phyloP scores from a whole-genome alignment of 1,284 basidiomycete genomes.

The Cryptococcus sp. region DNA sequence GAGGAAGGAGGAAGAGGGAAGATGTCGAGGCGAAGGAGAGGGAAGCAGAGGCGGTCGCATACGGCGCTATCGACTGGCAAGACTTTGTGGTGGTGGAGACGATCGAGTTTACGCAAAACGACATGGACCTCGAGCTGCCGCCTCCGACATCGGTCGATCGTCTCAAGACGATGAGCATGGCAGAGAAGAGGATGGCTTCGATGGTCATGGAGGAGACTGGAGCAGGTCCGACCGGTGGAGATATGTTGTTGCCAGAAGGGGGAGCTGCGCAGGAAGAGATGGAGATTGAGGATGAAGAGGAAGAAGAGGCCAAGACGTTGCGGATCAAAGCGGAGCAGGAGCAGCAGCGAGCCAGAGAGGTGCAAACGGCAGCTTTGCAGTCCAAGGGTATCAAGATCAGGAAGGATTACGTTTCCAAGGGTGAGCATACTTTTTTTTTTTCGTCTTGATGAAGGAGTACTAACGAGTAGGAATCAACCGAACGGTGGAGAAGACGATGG shows the following conservation, averaged over 20 bases:
- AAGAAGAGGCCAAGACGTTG: slow-evolving; percentile 59
- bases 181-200: slow-evolving; percentile 95
- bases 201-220: slow-evolving; percentile 95
- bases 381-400: slow-evolving; percentile 90
- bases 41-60: slow-evolving; percentile 63
- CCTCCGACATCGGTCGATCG: slow-evolving; percentile 91
- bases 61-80: slow-evolving; percentile 98
- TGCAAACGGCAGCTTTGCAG: slow-evolving; percentile 70
- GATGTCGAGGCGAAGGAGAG: slow-evolving; percentile 82
- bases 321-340: slow-evolving; percentile 70
- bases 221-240: slow-evolving; percentile 63
- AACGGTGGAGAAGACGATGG: slow-evolving; percentile 59
- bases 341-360: slow-evolving; percentile 62
- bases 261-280: slow-evolving; percentile 50
- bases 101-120: slow-evolving; percentile 92
- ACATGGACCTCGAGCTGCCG: slow-evolving; percentile 85
- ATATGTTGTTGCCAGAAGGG: slow-evolving; percentile 50
- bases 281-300: slow-evolving; percentile 49
- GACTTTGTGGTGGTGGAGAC: slow-evolving; percentile 99
- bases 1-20: slow-evolving; percentile 71
- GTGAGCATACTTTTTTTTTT: slow-evolving; percentile 52
- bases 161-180: slow-evolving; percentile 91
- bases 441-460: slow-evolving; percentile 11
- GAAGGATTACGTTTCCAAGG: slow-evolving; percentile 91
- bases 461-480: slow-evolving; percentile 57